Evolutionary conservation across 2,329 filamentous ascomycete species (phyloP).

Genomic region (Boeremia exigua): DNA sequence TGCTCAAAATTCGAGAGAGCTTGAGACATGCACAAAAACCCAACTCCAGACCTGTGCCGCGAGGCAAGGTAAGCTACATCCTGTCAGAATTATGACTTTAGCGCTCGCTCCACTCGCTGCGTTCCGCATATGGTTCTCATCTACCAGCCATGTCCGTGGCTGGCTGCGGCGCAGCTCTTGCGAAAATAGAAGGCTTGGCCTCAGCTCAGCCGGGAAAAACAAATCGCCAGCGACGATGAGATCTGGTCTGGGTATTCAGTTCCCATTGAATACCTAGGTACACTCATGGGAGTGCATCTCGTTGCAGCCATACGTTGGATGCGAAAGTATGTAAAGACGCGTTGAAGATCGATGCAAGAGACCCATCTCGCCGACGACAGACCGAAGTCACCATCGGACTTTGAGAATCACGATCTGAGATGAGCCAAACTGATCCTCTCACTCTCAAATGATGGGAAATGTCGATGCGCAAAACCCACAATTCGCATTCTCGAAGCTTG

Average conservation of each 20-base stretch:
- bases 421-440: not conserved
- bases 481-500: conserved; percentile 1
- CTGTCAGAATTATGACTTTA: not conserved
- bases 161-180: conserved; percentile 5
- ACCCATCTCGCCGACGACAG: not conserved
- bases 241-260: too few species aligned
- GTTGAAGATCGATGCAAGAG: not conserved
- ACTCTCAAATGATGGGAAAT: conserved; percentile 5
- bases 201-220: not conserved
- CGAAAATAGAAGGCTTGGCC: conserved; percentile 7
- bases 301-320: not conserved
- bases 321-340: not conserved
- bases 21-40: not conserved
- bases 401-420: not conserved
- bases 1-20: not conserved
- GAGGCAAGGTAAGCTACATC: not conserved
- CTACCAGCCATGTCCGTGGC: not conserved
- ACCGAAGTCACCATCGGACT: not conserved
- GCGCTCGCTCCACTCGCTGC: not conserved
- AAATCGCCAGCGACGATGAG: too few species aligned
- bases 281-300: too few species aligned
- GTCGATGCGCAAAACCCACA: not conserved
- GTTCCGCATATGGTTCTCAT: not conserved
- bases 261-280: too few species aligned
- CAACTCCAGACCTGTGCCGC: not conserved